phyloP scores from a whole-genome alignment of 2,329 filamentous ascomycete genomes.

The Arthrobotrys musiformis region DNA sequence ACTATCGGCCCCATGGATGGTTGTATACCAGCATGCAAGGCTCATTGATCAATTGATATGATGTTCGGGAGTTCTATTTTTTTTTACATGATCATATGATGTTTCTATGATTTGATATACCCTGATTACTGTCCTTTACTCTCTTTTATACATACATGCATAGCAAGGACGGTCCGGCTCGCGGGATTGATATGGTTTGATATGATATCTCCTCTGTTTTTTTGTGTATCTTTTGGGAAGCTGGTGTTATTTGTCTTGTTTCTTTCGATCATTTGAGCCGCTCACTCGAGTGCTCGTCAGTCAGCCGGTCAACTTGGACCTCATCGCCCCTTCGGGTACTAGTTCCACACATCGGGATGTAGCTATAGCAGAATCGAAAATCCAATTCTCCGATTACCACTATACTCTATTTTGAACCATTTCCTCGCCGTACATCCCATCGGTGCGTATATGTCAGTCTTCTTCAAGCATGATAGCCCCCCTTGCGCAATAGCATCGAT shows the following conservation, averaged over 20 bases:
- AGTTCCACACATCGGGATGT: neutral
- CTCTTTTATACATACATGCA: constrained; percentile 43
- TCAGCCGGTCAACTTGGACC: neutral
- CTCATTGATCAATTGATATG: too few relatives aligned
- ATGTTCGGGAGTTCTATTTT: neutral
- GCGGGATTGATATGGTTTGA: neutral
- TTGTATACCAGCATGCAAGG: too few relatives aligned
- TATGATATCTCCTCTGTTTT: too few relatives aligned
- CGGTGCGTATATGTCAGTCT: too few relatives aligned
- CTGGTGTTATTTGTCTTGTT: constrained; percentile 2
- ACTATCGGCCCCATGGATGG: neutral
- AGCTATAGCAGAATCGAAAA: constrained; percentile 16
- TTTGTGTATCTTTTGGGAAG: constrained; percentile 17
- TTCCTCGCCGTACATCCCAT: neutral
- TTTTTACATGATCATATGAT: neutral
- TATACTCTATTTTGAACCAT: too few relatives aligned
- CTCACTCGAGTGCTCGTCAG: too few relatives aligned
- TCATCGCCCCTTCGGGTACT: constrained; percentile 10
- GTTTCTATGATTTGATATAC: constrained; percentile 21
- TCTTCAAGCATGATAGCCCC: too few relatives aligned
- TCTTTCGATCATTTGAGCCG: neutral
- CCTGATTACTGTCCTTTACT: constrained; percentile 28
- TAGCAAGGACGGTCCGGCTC: constrained; percentile 33
- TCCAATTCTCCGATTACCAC: neutral
- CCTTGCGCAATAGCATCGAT: too few relatives aligned